Base-by-base conservation (phyloP, 352 stramenopile genomes). In the Phytophthora tubulina region DNA sequence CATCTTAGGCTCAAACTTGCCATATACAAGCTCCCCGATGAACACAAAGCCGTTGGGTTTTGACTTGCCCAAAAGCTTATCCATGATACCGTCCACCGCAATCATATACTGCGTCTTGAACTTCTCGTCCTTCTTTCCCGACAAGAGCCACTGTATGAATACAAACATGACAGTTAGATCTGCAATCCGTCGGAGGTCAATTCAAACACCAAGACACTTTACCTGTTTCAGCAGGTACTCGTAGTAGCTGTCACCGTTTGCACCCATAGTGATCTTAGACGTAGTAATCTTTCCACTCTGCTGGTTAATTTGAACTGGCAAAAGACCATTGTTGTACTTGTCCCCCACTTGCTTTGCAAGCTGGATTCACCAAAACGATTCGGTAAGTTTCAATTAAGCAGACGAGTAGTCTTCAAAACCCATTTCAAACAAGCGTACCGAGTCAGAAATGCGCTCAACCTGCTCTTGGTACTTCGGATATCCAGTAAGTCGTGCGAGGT, bases 141-240 rank as follows among this genome's bases (percentile, higher is more conserved):
- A 92, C 7, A 89, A 60, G 5, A 93, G 73, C 87, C 86, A 95
- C 85, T 91, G 56, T 9, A 50, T 1, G 3, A 67, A 14, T 1
- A 15, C 17, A 59, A 35, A 21, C 27, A 59, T 27, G 17, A 49
- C 8, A 45, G 42, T 65, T 36, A 72, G 42, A 44, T 39, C 38
- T 32, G 9, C 44, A 4, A 33, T 32, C 6, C 13, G 1, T 1
- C 33, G 17, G 30, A 36, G 1, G 11, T 38, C 3, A 35, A 15
- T 39, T 36, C 44, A 48, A 64, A 2, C 27, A 51, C 5, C 27
- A 64, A 17, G 17, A 10, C 27, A 11, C 14, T 60, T 31, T 42
- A 91, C 85, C 76, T 95, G 88, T 46, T 95, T 95, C 50, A 95
- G 78, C 14, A 95, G 57, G 39, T 95, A 95, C 63, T 95, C 88